Percentiles rank a stretch among this genome's conserved stretches.
Evolutionary conservation across 306 rosid genomes (phyloP).

Genomic region (Chamaecrista fasciculata): DNA sequence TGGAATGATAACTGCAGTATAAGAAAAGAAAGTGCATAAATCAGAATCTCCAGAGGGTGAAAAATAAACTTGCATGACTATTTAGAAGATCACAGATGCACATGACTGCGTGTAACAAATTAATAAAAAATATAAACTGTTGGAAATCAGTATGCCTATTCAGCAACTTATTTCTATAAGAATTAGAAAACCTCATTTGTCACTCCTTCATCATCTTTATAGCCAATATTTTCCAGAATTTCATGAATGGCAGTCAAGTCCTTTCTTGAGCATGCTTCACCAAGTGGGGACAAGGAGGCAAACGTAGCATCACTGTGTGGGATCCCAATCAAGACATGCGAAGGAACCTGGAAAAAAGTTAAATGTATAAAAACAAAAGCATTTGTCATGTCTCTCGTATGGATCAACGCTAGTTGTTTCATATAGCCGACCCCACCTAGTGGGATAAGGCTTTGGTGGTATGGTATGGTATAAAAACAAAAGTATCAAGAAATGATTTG

Average conservation of each 20-base stretch:
- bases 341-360: constrained; percentile 34
- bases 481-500: background rate
- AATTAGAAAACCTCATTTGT: constrained; percentile 45
- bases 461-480: background rate
- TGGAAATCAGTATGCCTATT: background rate
- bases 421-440: no score
- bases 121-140: background rate
- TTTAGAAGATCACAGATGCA: background rate
- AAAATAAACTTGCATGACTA: no score
- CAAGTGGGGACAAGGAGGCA: constrained; percentile 49
- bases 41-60: background rate
- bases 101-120: background rate
- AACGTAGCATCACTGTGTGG: constrained; percentile 34
- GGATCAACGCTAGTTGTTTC: no score
- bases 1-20: constrained; percentile 50
- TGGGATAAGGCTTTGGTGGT: no score
- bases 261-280: constrained; percentile 60
- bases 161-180: background rate
- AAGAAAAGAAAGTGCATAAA: background rate
- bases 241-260: constrained; percentile 55
- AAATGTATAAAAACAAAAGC: background rate
- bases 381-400: no score
- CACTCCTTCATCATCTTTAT: constrained; percentile 56
- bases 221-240: constrained; percentile 47
- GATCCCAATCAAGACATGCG: constrained; percentile 51